Conservation (phyloP, 495 filamentous ascomycete genomes). For the Elaphomyces granulatus region DNA sequence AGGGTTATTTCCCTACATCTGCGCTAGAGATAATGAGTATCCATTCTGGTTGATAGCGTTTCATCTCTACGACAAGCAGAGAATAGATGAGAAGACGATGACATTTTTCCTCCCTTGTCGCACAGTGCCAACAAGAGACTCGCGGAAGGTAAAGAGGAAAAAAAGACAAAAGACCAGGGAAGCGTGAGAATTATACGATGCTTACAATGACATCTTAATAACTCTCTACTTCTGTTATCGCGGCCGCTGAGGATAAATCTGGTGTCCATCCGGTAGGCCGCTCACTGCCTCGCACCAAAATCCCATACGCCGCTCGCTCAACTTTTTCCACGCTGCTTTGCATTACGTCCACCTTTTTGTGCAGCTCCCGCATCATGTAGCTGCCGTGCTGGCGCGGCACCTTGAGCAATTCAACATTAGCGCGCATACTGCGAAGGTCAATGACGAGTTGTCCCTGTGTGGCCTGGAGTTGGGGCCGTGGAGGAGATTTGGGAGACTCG, state of each 20-base stretch:
- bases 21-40: no score
- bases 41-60: no score
- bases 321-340: constrained; percentile 82
- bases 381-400: constrained; percentile 20
- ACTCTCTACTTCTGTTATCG: constrained; percentile 27
- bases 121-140: no score
- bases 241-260: constrained; percentile 42
- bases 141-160: no score
- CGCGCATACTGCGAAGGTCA: constrained; percentile 62
- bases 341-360: constrained; percentile 81
- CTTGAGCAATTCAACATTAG: constrained; percentile 56
- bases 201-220: no score
- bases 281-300: constrained; percentile 74
- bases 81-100: no score
- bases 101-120: no score
- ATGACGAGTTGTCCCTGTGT: constrained; percentile 40
- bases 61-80: no score
- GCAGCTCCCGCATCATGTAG: constrained; percentile 43
- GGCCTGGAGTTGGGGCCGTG: constrained; percentile 12
- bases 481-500: background rate
- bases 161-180: no score
- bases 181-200: no score
- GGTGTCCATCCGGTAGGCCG: constrained; percentile 87
- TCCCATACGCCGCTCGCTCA: constrained; percentile 74
- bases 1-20: no score